Evolutionary conservation across 1,139 yeast genomes (phyloP), one percentile per base, ranked within the genome.

Genomic region (Suhomyces coccinellae): DNA sequence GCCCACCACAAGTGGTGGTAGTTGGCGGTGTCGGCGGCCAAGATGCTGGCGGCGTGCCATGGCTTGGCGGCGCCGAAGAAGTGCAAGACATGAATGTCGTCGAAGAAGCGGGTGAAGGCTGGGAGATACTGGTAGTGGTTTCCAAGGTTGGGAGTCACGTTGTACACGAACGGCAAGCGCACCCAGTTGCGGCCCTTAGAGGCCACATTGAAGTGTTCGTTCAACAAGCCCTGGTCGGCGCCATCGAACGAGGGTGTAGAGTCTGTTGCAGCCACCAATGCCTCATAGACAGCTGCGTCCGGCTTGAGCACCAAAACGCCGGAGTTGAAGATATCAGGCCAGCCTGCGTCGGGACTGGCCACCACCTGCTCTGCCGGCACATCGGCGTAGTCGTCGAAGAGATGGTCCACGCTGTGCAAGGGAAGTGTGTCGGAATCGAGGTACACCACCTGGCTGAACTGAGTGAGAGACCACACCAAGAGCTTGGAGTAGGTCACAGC

Each of bases 1-100:
- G 58, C 56, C 77, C 78, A 69, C 75, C 76, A 67, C 47, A 59
- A 55, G 42, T 62, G 61, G 54, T 61, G 65, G 46, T 66, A 61
- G 43, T 61, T 57, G 36, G 54, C 51, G 32, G 54, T 48, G 36
- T 55, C 61, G 26, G 57, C 38, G 1, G 50, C 40, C 39, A 51
- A 40, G 40, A 50, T 47, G 22, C 46, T 49, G 9, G 39, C 38
- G 40, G 42, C 44, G 47, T 57, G 57, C 71, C 71, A 66, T 14
- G 71, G 71, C 52, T 66, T 66, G 27, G 45, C 35, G 9, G 44
- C 48, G 2, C 71, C 71, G 44, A 66, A 63, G 49, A 55, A 66
- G 48, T 66, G 71, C 36, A 66, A 55, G 22, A 61, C 47, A 41
- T 61, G 57, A 45, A 66, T 66, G 29, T 65, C 59, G 17, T 59